A percentile compares a stretch with the other conserved stretches of the same genome.
These are phyloP conservation scores for Primulina huaijiensis DNA, from an alignment of 257 asterid species.

Conservation along the genomic window DNA sequence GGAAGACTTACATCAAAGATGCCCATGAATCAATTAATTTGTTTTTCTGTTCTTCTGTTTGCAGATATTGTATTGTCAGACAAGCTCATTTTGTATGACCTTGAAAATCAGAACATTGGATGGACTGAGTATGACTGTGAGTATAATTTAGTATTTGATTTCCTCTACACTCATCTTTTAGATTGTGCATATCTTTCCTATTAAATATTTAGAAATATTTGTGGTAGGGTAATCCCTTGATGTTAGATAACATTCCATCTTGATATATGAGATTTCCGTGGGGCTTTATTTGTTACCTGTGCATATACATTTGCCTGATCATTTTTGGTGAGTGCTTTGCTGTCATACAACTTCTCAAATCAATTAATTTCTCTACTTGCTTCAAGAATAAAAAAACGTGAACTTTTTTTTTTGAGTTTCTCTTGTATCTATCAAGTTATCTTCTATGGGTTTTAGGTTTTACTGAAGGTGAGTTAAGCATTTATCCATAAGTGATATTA, in stretches of 20 bases:
- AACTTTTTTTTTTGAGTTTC: not conserved
- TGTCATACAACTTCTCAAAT: not conserved
- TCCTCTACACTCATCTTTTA: not conserved
- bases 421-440: not conserved
- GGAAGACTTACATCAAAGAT: not conserved
- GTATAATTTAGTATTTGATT: constrained; percentile 26
- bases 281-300: not conserved
- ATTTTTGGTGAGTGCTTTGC: not conserved
- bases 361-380: not conserved
- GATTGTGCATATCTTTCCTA: not conserved
- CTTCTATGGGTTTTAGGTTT: not conserved
- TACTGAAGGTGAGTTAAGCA: not conserved
- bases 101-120: constrained; percentile 77
- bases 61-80: constrained; percentile 77
- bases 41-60: not conserved
- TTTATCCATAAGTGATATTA: too few species aligned
- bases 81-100: constrained; percentile 80
- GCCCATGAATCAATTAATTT: not conserved
- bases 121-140: constrained; percentile 77
- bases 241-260: too few species aligned
- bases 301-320: not conserved
- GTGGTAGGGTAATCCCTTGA: too few species aligned
- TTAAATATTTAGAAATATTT: not conserved
- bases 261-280: not conserved
- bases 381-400: not conserved